Conservation (phyloP, 2,329 filamentous ascomycete species). For the Ophiostoma perfectum region DNA sequence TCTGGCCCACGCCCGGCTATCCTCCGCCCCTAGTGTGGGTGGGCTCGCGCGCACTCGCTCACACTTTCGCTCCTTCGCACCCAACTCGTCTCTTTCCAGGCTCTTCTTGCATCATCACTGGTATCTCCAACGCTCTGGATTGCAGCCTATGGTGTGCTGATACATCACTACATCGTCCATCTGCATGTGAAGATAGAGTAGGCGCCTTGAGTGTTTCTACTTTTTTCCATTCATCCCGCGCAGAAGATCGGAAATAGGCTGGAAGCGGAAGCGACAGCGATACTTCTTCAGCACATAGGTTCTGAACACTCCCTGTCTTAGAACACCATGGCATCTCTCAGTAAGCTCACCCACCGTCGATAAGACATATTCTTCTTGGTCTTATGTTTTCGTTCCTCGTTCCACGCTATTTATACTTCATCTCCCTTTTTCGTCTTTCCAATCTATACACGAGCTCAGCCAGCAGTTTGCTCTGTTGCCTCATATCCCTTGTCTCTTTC, state of each 20-base stretch:
- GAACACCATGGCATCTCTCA: constrained; percentile 41
- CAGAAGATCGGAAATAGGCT: neutral
- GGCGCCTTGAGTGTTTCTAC: too few relatives aligned
- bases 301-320: neutral
- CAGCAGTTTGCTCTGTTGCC: neutral
- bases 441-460: neutral
- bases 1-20: neutral
- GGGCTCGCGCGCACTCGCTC: constrained; percentile 10
- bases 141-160: neutral
- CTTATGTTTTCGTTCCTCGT: constrained; percentile 13
- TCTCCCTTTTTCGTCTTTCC: neutral
- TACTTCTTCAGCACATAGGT: neutral
- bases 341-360: constrained; percentile 23
- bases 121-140: neutral
- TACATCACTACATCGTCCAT: too few relatives aligned
- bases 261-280: neutral
- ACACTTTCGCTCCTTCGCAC: constrained; percentile 11
- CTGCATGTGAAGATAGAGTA: too few relatives aligned
- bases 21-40: constrained; percentile 28
- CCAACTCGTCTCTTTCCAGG: neutral
- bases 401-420: constrained; percentile 9
- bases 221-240: too few relatives aligned
- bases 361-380: constrained; percentile 3
- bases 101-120: neutral
- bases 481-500: neutral